Evolutionary conservation across 225 moss, liverwort and hornwort genomes (phyloP), one percentile per base, ranked within the genome.

Genomic region (Marchantia polymorpha): DNA sequence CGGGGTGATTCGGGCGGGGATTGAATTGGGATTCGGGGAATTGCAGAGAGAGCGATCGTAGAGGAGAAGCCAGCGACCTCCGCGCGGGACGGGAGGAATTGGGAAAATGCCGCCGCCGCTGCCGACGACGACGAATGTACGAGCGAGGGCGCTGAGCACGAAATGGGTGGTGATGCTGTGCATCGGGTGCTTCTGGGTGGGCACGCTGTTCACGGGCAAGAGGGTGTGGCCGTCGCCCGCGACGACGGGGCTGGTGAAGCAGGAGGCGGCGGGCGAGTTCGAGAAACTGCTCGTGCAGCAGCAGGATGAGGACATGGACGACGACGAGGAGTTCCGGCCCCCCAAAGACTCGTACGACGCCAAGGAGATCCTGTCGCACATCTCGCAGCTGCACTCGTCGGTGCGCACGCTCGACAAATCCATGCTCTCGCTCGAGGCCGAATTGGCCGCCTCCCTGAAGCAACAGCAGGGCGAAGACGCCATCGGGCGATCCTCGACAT

Each of bases 311-410:
- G 74, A 74, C 11, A 54, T 53, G 17, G 11, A 7, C 9, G 77
- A 77, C 4, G 52, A 13, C 6, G 48, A 64, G 10, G 77, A 77
- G 65, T 77, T 77, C 52, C 47, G 31, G 20, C 9, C 77, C 27
- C 67, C 69, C 7, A 69, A 55, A 53, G 78, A 68, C 69, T 11
- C 64, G 8, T 52, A 52, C 51, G 78, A 78, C 22, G 65, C 52
- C 10, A 79, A 69, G 30, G 53, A 52, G 53, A 60, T 79, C 55
- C 69, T 79, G 0, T 26, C 52, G 12, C 73, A 79, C 17, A 75
- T 79, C 22, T 64, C 79, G 22, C 50, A 80, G 65, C 83, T 83
- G 20, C 72, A 73, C 55, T 46, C 83, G 52, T 79, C 79, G 53
- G 23, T 68, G n/a, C 48, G 54, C 31, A 79, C 54, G 16, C 50